These are phyloP conservation scores for Eimeria brunetti DNA, from an alignment of 169 alveolate genomes.

Conservation along the genomic window DNA sequence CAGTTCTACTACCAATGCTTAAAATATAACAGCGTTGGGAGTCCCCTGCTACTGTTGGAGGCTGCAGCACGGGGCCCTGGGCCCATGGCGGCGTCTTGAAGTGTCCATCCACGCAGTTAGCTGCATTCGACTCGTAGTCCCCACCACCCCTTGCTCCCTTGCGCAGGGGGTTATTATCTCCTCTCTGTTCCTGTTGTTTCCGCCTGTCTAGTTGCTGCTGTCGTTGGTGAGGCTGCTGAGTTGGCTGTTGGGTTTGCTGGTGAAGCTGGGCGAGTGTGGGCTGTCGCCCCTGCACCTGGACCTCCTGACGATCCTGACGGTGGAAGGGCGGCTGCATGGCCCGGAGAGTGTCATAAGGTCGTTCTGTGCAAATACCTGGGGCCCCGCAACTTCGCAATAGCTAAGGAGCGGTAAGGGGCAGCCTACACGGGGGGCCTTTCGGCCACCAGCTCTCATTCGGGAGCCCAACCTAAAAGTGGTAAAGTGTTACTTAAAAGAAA, in stretches of 20 bases:
- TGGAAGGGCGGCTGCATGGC: conserved; percentile 46
- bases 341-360: background rate
- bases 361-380: background rate
- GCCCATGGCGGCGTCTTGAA: conserved; percentile 7
- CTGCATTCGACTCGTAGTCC: background rate
- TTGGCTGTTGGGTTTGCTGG: background rate
- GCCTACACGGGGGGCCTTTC: background rate
- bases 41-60: conserved; percentile 5
- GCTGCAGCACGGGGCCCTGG: conserved; percentile 51
- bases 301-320: background rate
- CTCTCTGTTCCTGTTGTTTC: background rate
- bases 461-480: background rate
- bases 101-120: background rate
- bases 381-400: background rate
- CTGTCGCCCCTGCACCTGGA: conserved; percentile 16
- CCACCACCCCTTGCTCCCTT: background rate
- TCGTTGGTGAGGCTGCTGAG: background rate
- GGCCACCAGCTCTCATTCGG: background rate
- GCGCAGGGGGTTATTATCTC: background rate
- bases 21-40: background rate
- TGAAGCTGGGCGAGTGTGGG: conserved; percentile 7
- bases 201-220: conserved; percentile 41
- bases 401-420: conserved; percentile 25
- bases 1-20: background rate
- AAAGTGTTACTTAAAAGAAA: background rate